A percentile compares a stretch with the other conserved stretches of the same genome.
Conservation (phyloP, 306 rosid genomes). For the Dalbergia oliveri region DNA sequence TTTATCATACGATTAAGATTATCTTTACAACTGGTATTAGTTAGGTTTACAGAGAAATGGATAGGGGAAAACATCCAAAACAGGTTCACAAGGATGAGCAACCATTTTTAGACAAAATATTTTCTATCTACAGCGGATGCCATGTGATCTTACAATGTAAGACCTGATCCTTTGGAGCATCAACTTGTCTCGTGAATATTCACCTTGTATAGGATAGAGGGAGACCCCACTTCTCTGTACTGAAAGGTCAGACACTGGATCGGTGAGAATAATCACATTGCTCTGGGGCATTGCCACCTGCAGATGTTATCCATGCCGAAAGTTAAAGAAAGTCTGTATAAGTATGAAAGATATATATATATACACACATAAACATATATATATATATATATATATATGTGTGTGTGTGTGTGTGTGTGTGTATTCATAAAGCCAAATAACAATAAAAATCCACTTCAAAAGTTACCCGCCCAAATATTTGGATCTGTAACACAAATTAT, state of each 20-base stretch:
- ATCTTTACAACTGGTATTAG: constrained; percentile 1
- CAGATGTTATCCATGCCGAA: constrained; percentile 42
- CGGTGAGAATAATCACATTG: constrained; percentile 73
- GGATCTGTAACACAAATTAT: neutral
- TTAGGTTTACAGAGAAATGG: neutral
- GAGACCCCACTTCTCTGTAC: constrained; percentile 70
- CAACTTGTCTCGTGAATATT: constrained; percentile 92
- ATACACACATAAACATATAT: too few species aligned
- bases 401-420: too few species aligned
- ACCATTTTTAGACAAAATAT: constrained; percentile 38
- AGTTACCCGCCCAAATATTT: constrained; percentile 12
- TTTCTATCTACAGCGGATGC: constrained; percentile 51
- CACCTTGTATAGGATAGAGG: constrained; percentile 80
- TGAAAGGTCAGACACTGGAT: constrained; percentile 80
- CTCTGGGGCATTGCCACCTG: constrained; percentile 86
- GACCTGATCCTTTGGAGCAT: constrained; percentile 99
- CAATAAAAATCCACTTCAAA: constrained; percentile 4
- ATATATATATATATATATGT: too few species aligned
- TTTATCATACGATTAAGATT: constrained; percentile 7
- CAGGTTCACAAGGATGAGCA: constrained; percentile 8
- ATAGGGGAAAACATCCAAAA: neutral
- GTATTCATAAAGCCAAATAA: constrained; percentile 17
- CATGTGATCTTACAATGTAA: constrained; percentile 89
- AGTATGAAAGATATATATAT: neutral
- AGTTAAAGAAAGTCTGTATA: constrained; percentile 22